A percentile compares a stretch with the other conserved stretches of the same genome.
Conservation (phyloP, 371 early-diverging fungal species). For the Syncephalastrum contaminatum region DNA sequence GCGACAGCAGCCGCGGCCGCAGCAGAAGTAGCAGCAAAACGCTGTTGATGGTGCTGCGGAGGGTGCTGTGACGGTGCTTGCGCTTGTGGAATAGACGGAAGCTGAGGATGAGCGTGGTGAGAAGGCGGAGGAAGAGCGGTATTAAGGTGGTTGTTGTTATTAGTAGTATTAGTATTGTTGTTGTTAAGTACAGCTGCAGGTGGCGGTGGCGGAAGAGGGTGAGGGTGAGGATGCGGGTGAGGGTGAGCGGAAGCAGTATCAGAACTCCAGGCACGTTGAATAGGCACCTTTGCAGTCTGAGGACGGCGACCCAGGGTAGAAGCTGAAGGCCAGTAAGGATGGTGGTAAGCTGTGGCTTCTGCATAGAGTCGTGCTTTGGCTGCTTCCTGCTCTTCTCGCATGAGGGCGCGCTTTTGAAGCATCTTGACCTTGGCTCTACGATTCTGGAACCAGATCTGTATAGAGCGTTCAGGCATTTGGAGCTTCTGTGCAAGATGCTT, state of each 20-base stretch:
- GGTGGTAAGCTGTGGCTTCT: conserved; percentile 26
- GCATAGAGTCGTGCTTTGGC: conserved; percentile 35
- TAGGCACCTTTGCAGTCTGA: conserved; percentile 20
- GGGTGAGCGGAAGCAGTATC: conserved; percentile 21
- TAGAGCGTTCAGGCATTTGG: conserved; percentile 90
- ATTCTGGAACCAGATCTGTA: conserved; percentile 99
- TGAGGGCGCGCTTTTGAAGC: conserved; percentile 51
- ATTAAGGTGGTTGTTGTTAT: not conserved
- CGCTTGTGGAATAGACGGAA: not conserved
- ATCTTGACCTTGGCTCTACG: conserved; percentile 92
- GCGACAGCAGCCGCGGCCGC: too few relatives aligned
- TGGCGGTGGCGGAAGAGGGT: conserved; percentile 20
- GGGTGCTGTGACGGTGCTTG: not conserved
- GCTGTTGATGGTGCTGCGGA: not conserved
- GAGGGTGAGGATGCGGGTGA: conserved; percentile 13
- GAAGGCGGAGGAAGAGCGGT: not conserved
- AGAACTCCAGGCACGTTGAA: conserved; percentile 46
- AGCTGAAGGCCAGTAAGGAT: conserved; percentile 11
- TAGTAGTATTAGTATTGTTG: too few relatives aligned
- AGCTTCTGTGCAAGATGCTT: conserved; percentile 83
- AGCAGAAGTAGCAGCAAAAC: too few relatives aligned
- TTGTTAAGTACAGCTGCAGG: conserved; percentile 4
- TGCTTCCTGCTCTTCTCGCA: conserved; percentile 57
- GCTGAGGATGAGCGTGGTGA: conserved; percentile 9
- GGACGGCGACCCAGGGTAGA: conserved; percentile 6